These are phyloP conservation scores for Discostella stelligeroides DNA, from an alignment of 108 stramenopile species.

Conservation along the genomic window DNA sequence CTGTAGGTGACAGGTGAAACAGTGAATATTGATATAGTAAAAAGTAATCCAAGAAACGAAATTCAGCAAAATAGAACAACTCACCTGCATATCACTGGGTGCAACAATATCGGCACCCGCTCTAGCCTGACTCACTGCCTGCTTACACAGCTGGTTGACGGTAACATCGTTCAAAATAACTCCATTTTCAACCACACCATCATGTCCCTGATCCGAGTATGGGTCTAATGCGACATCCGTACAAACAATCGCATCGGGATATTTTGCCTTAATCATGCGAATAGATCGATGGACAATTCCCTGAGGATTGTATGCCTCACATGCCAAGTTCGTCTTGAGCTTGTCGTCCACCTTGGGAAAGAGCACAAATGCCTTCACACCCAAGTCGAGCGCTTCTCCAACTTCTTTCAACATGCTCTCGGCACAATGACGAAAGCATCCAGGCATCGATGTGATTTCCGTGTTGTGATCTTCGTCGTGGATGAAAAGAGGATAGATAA, in stretches of 20 bases:
- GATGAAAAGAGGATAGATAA: slow-evolving; percentile 98
- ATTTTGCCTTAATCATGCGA: slow-evolving; percentile 91
- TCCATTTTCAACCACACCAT: slow-evolving; percentile 95
- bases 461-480: slow-evolving; percentile 90
- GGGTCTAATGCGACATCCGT: slow-evolving; percentile 98
- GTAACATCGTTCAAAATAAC: slow-evolving; percentile 98
- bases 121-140: slow-evolving; percentile 94
- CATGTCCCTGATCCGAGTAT: slow-evolving; percentile 98
- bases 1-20: slow-evolving; percentile 53
- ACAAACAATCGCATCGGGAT: slow-evolving; percentile 89
- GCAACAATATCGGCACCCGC: slow-evolving; percentile 97
- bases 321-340: slow-evolving; percentile 94
- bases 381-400: slow-evolving; percentile 83
- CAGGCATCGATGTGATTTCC: slow-evolving; percentile 94
- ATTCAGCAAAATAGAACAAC: slow-evolving; percentile 17
- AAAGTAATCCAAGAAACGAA: not conserved
- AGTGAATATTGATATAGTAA: no score
- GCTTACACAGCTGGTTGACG: slow-evolving; percentile 96
- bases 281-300: slow-evolving; percentile 96
- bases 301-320: slow-evolving; percentile 96
- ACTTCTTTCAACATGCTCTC: slow-evolving; percentile 90
- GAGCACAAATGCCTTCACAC: slow-evolving; percentile 92
- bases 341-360: slow-evolving; percentile 96
- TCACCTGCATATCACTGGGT: slow-evolving; percentile 94
- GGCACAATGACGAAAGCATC: slow-evolving; percentile 89